A percentile compares a stretch with the other conserved stretches of the same genome.
phyloP scores from a whole-genome alignment of 768 basidiomycete species.

The Melanogaster broomeanus region DNA sequence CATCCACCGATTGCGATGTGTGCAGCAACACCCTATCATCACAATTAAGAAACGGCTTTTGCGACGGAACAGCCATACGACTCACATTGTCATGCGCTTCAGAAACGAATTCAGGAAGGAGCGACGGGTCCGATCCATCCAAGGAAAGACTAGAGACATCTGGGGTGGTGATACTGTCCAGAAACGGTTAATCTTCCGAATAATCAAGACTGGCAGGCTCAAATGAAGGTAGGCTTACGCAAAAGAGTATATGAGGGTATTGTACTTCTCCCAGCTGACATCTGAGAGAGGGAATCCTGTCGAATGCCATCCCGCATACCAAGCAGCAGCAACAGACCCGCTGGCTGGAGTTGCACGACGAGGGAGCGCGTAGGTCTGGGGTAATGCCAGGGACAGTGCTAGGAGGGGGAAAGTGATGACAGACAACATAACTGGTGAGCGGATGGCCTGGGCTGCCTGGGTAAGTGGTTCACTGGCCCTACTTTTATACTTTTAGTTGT shows the following conservation, averaged over 20 bases:
- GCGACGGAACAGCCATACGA: background rate
- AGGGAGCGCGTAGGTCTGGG: conserved; percentile 1
- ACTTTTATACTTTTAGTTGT: too few relatives aligned
- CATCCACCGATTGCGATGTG: conserved; percentile 68
- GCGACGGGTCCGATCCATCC: conserved; percentile 40
- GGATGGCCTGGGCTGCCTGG: too few relatives aligned
- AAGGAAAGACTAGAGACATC: conserved; percentile 32
- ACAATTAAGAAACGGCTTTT: background rate
- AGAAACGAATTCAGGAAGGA: conserved; percentile 58
- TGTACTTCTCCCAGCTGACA: conserved; percentile 70
- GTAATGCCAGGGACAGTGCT: background rate
- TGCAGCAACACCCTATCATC: conserved; percentile 50
- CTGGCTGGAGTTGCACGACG: background rate
- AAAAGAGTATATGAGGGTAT: conserved; percentile 64
- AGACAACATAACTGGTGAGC: background rate
- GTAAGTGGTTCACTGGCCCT: too few relatives aligned
- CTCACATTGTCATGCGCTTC: conserved; percentile 37
- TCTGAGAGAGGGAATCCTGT: conserved; percentile 50
- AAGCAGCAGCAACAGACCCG: conserved; percentile 46
- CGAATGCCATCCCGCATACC: conserved; percentile 69
- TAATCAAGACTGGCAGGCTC: background rate
- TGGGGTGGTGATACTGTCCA: conserved; percentile 32
- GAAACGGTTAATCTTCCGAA: background rate
- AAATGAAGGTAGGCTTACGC: conserved; percentile 39
- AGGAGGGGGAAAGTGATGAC: background rate